Evolutionary conservation across 2,329 filamentous ascomycete genomes (phyloP).

Genomic region (Stemphylium beticola): DNA sequence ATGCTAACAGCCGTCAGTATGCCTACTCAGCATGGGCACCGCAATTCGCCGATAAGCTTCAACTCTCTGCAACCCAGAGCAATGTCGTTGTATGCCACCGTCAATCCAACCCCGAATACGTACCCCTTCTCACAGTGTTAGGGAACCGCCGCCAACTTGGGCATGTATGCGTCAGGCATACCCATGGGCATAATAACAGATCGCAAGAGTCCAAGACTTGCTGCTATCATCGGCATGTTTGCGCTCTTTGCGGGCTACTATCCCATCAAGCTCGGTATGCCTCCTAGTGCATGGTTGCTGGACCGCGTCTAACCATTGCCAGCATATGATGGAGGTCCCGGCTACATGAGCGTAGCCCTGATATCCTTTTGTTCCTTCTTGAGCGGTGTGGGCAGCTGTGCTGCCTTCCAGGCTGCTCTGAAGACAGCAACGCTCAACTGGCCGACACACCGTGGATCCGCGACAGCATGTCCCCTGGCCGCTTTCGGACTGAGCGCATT

Average conservation of each 20-base stretch:
- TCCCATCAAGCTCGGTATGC: conserved; percentile 69
- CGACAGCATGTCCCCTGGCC: conserved; percentile 90
- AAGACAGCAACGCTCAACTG: conserved; percentile 90
- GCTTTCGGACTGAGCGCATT: conserved; percentile 95
- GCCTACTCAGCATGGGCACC: conserved; percentile 98
- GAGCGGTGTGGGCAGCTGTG: conserved; percentile 86
- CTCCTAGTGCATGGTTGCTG: neutral
- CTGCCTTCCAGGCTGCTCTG: conserved; percentile 86
- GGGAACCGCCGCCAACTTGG: conserved; percentile 78
- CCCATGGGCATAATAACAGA: conserved; percentile 90
- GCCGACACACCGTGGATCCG: conserved; percentile 87
- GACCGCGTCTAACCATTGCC: conserved; percentile 39
- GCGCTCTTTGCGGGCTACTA: conserved; percentile 82
- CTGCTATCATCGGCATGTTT: conserved; percentile 76
- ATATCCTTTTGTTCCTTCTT: conserved; percentile 86
- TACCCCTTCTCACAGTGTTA: conserved; percentile 39
- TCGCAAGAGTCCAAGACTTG: conserved; percentile 76
- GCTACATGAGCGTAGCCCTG: conserved; percentile 60
- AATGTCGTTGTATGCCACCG: conserved; percentile 77
- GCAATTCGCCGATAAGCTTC: conserved; percentile 86
- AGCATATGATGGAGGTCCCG: conserved; percentile 74
- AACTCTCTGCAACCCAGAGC: conserved; percentile 87
- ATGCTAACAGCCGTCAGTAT: conserved; percentile 67
- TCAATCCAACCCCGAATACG: neutral
- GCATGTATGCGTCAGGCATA: conserved; percentile 92